phyloP scores from a whole-genome alignment of 2,329 filamentous ascomycete species.

The Aspergillus neoniger region DNA sequence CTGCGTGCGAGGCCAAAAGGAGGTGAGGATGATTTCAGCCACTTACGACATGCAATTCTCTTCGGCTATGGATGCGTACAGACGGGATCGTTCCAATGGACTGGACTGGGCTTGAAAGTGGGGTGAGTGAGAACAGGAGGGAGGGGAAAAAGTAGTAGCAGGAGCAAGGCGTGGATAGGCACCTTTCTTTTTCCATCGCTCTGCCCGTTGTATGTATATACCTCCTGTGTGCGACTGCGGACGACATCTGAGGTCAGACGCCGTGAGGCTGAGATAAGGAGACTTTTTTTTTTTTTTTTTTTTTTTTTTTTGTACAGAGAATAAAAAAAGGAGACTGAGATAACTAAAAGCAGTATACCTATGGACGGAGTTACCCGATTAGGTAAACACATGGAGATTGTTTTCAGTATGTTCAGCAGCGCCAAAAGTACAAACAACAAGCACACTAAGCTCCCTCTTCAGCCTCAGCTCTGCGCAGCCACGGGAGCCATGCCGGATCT shows the following conservation, averaged over 20 bases:
- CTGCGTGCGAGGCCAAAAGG: not conserved
- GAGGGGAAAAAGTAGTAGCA: too few species aligned
- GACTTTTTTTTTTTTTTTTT: not conserved
- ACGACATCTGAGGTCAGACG: slow-evolving; percentile 1
- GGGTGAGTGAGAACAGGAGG: too few species aligned
- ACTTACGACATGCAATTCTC: not conserved
- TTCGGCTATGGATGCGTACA: not conserved
- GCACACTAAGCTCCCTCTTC: not conserved
- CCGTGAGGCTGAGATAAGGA: not conserved
- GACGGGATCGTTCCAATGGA: not conserved
- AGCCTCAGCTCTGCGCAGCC: not conserved
- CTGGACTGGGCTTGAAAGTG: not conserved
- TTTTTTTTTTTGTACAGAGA: not conserved
- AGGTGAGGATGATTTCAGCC: not conserved
- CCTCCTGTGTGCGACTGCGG: not conserved
- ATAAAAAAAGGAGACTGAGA: not conserved
- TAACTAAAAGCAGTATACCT: too few species aligned
- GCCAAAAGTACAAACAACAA: not conserved
- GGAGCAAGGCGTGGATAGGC: too few species aligned
- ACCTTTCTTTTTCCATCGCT: too few species aligned
- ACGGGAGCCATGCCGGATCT: not conserved
- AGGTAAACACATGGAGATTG: too few species aligned
- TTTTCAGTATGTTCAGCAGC: not conserved
- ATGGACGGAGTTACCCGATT: not conserved
- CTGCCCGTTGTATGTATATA: too few species aligned